These are phyloP conservation scores for Globisporangium viniferum DNA, from an alignment of 352 stramenopile genomes.

Conservation along the genomic window DNA sequence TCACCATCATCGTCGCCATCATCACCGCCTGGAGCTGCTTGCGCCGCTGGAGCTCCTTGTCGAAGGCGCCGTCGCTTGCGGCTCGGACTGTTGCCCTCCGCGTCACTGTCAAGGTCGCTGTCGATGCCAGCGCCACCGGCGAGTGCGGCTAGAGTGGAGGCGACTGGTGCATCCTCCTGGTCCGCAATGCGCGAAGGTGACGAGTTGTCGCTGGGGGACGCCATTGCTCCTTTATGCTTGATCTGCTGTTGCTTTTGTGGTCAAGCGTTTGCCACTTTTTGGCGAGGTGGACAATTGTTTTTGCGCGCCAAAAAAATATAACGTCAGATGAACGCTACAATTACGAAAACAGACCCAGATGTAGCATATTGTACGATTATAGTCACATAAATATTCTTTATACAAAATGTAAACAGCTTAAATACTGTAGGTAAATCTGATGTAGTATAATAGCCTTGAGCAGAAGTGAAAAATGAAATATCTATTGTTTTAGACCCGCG, in stretches of 20 bases:
- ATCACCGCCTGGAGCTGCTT: constrained; percentile 5
- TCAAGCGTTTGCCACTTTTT: neutral
- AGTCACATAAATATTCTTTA: too few species aligned
- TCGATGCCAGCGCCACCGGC: neutral
- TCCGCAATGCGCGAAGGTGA: neutral
- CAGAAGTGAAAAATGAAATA: too few species aligned
- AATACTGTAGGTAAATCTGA: too few species aligned
- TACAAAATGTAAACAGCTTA: too few species aligned
- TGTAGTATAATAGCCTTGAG: too few species aligned
- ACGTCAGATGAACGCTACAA: neutral
- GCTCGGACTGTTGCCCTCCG: constrained; percentile 22
- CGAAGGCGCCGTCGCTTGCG: constrained; percentile 51
- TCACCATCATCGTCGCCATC: constrained; percentile 1
- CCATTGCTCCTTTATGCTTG: neutral
- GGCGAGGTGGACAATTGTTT: neutral
- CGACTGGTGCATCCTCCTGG: neutral
- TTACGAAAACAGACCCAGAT: too few species aligned
- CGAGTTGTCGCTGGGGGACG: neutral
- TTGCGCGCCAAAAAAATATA: neutral
- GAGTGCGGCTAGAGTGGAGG: neutral
- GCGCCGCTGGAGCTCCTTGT: constrained; percentile 19
- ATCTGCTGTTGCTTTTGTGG: neutral
- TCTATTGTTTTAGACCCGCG: too few species aligned
- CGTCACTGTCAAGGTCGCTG: constrained; percentile 28
- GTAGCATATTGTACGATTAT: too few species aligned